Evolutionary conservation across 1,284 basidiomycete species (phyloP).

Genomic region (Pyrrhoderma lamaoense): DNA sequence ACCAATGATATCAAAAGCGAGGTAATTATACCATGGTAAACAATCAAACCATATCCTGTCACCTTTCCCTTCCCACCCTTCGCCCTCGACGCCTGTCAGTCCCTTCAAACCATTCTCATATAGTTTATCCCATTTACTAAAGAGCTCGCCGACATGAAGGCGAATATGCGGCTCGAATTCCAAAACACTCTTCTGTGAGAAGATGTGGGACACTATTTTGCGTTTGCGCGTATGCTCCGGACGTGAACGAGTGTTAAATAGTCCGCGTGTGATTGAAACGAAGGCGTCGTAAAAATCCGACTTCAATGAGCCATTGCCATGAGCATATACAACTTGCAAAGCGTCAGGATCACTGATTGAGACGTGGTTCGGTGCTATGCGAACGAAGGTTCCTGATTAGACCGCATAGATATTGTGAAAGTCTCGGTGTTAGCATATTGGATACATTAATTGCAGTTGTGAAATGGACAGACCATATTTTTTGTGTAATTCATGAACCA

Average conservation of each 20-base stretch:
- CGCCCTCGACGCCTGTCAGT: constrained; percentile 49
- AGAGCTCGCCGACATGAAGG: constrained; percentile 52
- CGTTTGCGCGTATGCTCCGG: constrained; percentile 45
- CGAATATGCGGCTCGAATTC: constrained; percentile 78
- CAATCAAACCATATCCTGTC: constrained; percentile 69
- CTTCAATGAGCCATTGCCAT: constrained; percentile 64
- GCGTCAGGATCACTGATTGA: constrained; percentile 78
- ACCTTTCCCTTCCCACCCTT: constrained; percentile 53
- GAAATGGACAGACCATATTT: constrained; percentile 51
- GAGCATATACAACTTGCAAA: constrained; percentile 67
- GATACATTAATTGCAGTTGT: neutral
- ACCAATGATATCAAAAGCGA: constrained; percentile 86
- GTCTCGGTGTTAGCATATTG: neutral
- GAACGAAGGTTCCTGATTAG: constrained; percentile 63
- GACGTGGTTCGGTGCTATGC: constrained; percentile 82
- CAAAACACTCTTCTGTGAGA: constrained; percentile 65
- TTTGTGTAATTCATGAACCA: constrained; percentile 69
- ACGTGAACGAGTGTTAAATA: constrained; percentile 44
- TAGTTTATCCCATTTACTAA: constrained; percentile 71
- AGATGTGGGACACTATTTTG: constrained; percentile 39
- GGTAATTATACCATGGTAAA: constrained; percentile 70
- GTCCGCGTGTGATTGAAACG: constrained; percentile 27
- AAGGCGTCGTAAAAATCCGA: constrained; percentile 42
- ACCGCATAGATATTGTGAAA: neutral
- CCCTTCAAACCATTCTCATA: constrained; percentile 52